Percentiles rank a stretch among this genome's conserved stretches.
These are phyloP conservation scores for Kluyveromyces marxianus DNA, from an alignment of 1,139 yeast species.

Conservation along the genomic window DNA sequence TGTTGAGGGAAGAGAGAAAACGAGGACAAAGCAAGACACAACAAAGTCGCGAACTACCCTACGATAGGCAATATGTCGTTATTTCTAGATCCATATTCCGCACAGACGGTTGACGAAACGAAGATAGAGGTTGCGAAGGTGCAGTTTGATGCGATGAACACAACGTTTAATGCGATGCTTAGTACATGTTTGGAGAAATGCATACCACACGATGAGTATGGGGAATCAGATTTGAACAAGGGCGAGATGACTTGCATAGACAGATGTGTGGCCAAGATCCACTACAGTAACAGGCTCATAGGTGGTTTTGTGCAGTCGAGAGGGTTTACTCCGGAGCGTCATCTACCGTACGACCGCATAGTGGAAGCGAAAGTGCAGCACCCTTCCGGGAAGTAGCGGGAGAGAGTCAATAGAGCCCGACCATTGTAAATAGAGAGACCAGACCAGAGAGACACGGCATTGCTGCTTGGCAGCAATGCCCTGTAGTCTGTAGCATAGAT, in stretches of 20 bases:
- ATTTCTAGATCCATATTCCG: slow-evolving; percentile 42
- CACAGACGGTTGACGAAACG: slow-evolving; percentile 53
- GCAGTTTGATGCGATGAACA: slow-evolving; percentile 66
- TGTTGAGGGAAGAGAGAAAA: not conserved
- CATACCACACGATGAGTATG: slow-evolving; percentile 59
- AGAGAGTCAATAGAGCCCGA: not conserved
- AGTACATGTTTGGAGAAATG: slow-evolving; percentile 61
- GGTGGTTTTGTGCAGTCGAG: slow-evolving; percentile 43
- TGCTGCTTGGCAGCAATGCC: not conserved
- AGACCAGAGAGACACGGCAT: not conserved
- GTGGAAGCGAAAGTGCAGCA: not conserved
- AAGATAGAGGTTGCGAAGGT: slow-evolving; percentile 64
- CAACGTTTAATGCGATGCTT: slow-evolving; percentile 55
- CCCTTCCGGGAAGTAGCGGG: not conserved
- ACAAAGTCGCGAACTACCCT: not conserved
- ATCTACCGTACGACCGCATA: slow-evolving; percentile 19
- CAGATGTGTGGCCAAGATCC: slow-evolving; percentile 70
- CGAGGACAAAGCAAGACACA: not conserved
- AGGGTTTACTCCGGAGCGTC: slow-evolving; percentile 25
- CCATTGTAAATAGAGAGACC: not conserved
- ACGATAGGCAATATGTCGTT: slow-evolving; percentile 45
- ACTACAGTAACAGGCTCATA: slow-evolving; percentile 53
- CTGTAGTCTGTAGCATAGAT: no score
- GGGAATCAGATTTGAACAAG: slow-evolving; percentile 70
- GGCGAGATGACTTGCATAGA: slow-evolving; percentile 74